Evolutionary conservation across 2,329 filamentous ascomycete genomes (phyloP).

Genomic region (Exserohilum turcica): DNA sequence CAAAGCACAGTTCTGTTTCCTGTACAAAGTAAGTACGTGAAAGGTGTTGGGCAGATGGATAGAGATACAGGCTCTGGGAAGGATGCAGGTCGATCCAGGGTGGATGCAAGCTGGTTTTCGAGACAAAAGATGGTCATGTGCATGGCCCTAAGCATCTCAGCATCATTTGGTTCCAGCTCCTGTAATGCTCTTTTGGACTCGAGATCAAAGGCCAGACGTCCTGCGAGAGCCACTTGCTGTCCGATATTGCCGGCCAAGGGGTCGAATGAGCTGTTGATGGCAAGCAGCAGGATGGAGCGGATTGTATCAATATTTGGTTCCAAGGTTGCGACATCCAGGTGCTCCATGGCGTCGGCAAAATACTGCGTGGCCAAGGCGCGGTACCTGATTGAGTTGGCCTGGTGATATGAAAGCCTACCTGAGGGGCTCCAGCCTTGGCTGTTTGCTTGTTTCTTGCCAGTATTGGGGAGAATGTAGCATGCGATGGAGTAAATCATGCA

Average conservation of each 20-base stretch:
- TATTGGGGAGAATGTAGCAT: slow-evolving; percentile 40
- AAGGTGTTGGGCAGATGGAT: neutral
- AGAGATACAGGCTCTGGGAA: slow-evolving; percentile 43
- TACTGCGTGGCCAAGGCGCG: slow-evolving; percentile 34
- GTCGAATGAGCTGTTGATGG: slow-evolving; percentile 45
- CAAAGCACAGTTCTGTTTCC: slow-evolving; percentile 38
- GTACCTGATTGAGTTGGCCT: slow-evolving; percentile 38
- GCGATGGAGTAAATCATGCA: slow-evolving; percentile 47
- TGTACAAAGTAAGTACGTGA: slow-evolving; percentile 12
- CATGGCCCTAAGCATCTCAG: slow-evolving; percentile 35
- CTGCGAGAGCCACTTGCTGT: slow-evolving; percentile 45
- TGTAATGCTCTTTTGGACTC: slow-evolving; percentile 35
- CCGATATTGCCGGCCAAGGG: slow-evolving; percentile 44
- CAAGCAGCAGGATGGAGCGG: slow-evolving; percentile 40
- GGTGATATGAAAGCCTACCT: slow-evolving; percentile 37
- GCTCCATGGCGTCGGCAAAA: slow-evolving; percentile 37
- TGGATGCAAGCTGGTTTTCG: slow-evolving; percentile 45
- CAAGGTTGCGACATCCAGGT: slow-evolving; percentile 41
- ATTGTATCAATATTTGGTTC: slow-evolving; percentile 42
- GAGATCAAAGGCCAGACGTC: slow-evolving; percentile 40
- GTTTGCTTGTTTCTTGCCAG: slow-evolving; percentile 26
- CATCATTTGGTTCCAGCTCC: slow-evolving; percentile 30
- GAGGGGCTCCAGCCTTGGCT: slow-evolving; percentile 28
- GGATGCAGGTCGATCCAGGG: slow-evolving; percentile 41
- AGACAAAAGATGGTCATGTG: slow-evolving; percentile 45